Evolutionary conservation across 805 yeast genomes (phyloP), one percentile per base, ranked within the genome.

Genomic region (Wickerhamiella allomyrinae): DNA sequence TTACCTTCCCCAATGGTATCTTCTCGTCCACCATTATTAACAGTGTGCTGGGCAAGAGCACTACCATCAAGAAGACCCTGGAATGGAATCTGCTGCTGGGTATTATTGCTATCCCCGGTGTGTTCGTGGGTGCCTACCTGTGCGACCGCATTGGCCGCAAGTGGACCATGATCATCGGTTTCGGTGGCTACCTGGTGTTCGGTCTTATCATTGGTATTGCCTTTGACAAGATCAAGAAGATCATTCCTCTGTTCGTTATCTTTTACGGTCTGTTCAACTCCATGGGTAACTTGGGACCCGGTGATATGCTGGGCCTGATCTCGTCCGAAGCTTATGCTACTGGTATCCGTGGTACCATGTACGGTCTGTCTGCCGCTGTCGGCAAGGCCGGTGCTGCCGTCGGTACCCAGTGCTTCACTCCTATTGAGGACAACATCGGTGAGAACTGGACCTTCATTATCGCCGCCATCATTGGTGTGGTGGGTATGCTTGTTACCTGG

Each of bases 341-440:
- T 7, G 80, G 83, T 11, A 74, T 81, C 34, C 68, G 91, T 58
- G 89, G 87, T 29, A 77, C 85, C 0, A 66, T 73, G 39, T 81
- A 81, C 53, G 89, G 89, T 31, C 50, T 81, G 20, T 70, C 80
- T 38, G 91, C 91, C 29, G 91, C 87, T 3, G 64, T 79, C 38
- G 91, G 91, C 44, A 81, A 81, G 58, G 79, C 78, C 20, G 93
- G 91, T 44, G 91, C 89, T 14, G 86, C 79, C 20, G 76, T 79
- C 19, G 91, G 91, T 22, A 79, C 86, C 20, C 73, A 77, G 56
- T 70, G 71, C 14, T 81, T 82, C 61, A 73, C 76, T 7, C 80
- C 84, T 14, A 79, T 81, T 49, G 74, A 77, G 59, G 58, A 53
- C 33, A 59, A 78, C 54, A 14, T 27, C 8, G 91, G 91, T 27